Conservation (phyloP, 2,329 filamentous ascomycete genomes). For the Fonsecaea multimorphosa region DNA sequence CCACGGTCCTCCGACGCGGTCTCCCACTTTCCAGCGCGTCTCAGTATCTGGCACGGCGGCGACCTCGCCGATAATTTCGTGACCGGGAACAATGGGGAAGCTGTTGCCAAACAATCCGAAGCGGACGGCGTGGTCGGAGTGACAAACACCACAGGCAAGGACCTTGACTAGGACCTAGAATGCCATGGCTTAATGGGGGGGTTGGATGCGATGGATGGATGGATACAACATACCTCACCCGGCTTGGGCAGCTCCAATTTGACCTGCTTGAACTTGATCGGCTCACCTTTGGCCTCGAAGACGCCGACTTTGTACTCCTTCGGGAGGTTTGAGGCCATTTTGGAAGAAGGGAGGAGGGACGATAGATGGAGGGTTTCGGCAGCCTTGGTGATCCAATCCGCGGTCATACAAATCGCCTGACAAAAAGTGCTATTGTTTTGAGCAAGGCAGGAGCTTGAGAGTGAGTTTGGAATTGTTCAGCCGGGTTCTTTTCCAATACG, state of each 20-base stretch:
- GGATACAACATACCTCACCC: constrained; percentile 57
- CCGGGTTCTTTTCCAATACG: not conserved
- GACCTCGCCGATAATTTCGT: constrained; percentile 73
- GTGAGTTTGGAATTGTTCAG: not conserved
- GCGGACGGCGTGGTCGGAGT: constrained; percentile 62
- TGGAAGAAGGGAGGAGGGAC: not conserved
- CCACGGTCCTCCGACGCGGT: constrained; percentile 72
- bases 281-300: constrained; percentile 59
- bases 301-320: constrained; percentile 72
- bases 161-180: constrained; percentile 66
- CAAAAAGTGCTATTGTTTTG: not conserved
- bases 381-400: constrained; percentile 2
- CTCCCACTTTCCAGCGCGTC: constrained; percentile 65
- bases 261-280: constrained; percentile 65
- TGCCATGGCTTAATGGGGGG: not conserved
- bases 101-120: constrained; percentile 60
- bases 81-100: constrained; percentile 70
- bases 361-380: not conserved
- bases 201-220: not conserved
- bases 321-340: constrained; percentile 53
- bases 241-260: constrained; percentile 62
- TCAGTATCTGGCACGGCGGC: constrained; percentile 65
- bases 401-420: not conserved
- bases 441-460: not conserved
- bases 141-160: constrained; percentile 74